These are phyloP conservation scores for Naganishia friedmannii DNA, from an alignment of 768 basidiomycete genomes.

Conservation along the genomic window DNA sequence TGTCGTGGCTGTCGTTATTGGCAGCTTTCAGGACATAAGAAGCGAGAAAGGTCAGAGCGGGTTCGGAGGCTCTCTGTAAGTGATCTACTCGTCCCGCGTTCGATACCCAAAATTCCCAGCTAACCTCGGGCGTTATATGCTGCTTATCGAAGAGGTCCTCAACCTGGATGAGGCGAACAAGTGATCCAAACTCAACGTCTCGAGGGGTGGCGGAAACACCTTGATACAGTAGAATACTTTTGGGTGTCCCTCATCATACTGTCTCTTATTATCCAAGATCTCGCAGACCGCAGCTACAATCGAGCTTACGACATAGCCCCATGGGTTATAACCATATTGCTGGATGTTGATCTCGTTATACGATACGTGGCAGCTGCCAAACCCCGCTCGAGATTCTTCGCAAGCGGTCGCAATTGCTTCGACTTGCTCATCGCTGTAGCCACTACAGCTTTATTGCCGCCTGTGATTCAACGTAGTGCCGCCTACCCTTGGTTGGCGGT, in stretches of 20 bases:
- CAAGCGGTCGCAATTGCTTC: slow-evolving; percentile 62
- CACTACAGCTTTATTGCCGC: slow-evolving; percentile 78
- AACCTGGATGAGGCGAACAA: neutral
- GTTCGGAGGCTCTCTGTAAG: slow-evolving; percentile 67
- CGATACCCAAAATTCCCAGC: neutral
- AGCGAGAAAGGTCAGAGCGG: slow-evolving; percentile 77
- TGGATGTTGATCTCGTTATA: slow-evolving; percentile 82
- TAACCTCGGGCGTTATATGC: neutral
- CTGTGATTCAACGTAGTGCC: slow-evolving; percentile 62
- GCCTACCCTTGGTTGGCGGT: slow-evolving; percentile 86
- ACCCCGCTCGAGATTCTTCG: slow-evolving; percentile 76
- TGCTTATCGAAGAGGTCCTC: neutral
- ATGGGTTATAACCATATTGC: slow-evolving; percentile 71
- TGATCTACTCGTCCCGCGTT: neutral
- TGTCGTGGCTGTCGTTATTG: slow-evolving; percentile 85
- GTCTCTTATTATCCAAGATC: slow-evolving; percentile 3
- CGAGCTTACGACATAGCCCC: slow-evolving; percentile 58
- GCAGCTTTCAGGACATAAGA: slow-evolving; percentile 83
- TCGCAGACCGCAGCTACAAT: neutral
- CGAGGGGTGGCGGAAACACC: slow-evolving; percentile 48
- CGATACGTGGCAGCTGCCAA: slow-evolving; percentile 70
- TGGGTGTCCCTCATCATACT: slow-evolving; percentile 58
- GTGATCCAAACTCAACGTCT: too few relatives aligned
- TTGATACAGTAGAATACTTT: slow-evolving; percentile 63
- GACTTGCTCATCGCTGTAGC: slow-evolving; percentile 73